Base-by-base conservation (phyloP, 768 basidiomycete genomes). In the Mycena crocata region DNA sequence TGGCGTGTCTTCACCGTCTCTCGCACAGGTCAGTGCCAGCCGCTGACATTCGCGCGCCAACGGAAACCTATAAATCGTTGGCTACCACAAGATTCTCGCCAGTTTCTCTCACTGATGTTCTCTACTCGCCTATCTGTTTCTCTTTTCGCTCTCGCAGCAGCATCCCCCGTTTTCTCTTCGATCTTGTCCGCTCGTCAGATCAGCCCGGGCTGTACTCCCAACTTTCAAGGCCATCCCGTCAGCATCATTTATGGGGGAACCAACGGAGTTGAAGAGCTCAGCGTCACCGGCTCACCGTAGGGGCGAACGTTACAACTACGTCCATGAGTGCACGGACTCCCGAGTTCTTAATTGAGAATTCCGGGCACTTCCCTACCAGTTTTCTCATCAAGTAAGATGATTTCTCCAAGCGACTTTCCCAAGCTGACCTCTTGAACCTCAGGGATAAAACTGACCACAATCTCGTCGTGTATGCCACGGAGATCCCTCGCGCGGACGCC, bases 171-270 rank as follows among this genome's bases (percentile, higher is more conserved):
- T 31, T 68, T 66, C 9, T 77, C 49, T 67, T 72, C 24, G 71
- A 83, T 5, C 71, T 84, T 44, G 56, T 28, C 63, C 30, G 44
- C 65, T 9, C 58, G 66, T 10, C 66, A 67, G 42, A 42, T 56
- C n/a, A 45, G 37, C 66, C 5, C 32, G 2, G 46, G 54, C 15
- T 66, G 65, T 26, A n/a, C 10, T 12, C 66, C 66, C 28, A 44
- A 28, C 55, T 67, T 67, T 34, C 23, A 58, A 5, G 66, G 66
- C 42, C 54, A 62, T 55, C 66, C 66, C 50, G 60, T 67, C 39
- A 67, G 61, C 56, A 63, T 67, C 56, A 26, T 63, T 40, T 67
- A 62, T 57, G 56, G 31, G 5, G 58, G 42, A 26, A 32, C 19
- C 26, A 15, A 32, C 39, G 66, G 61, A 12, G n/a, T 51, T 42